These are phyloP conservation scores for Metarhizium humberi DNA, from an alignment of 2,329 filamentous ascomycete species.

Conservation along the genomic window DNA sequence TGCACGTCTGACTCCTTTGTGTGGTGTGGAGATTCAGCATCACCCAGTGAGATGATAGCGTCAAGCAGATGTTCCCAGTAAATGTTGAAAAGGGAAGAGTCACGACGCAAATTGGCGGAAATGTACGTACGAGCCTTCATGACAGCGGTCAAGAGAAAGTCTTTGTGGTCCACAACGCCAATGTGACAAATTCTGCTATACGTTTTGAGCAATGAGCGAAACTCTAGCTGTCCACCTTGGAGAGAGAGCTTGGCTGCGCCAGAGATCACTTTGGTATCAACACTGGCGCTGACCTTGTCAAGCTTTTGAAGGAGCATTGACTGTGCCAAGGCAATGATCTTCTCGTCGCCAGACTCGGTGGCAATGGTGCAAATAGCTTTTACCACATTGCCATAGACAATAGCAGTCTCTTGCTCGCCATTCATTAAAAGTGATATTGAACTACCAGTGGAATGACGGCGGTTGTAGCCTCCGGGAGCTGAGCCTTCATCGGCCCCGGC, in stretches of 20 bases:
- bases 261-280: conserved; percentile 78
- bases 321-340: conserved; percentile 86
- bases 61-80: conserved; percentile 81
- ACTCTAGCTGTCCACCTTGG: conserved; percentile 69
- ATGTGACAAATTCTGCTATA: conserved; percentile 69
- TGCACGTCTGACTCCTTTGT: conserved; percentile 71
- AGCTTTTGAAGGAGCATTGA: conserved; percentile 97
- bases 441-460: conserved; percentile 57
- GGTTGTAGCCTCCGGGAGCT: conserved; percentile 36
- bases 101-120: conserved; percentile 56
- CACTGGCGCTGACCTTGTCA: conserved; percentile 66
- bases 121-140: conserved; percentile 73
- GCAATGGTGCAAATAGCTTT: conserved; percentile 91
- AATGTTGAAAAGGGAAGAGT: conserved; percentile 69
- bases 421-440: conserved; percentile 68
- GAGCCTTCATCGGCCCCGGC: conserved; percentile 27
- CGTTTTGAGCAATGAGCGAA: conserved; percentile 76
- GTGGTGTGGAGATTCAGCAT: conserved; percentile 65
- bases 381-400: conserved; percentile 82
- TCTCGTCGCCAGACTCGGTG: conserved; percentile 69
- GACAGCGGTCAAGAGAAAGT: conserved; percentile 60
- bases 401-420: conserved; percentile 68
- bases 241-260: conserved; percentile 73
- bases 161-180: conserved; percentile 60
- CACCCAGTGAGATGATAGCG: conserved; percentile 81